Evolutionary conservation across 1,284 basidiomycete species (phyloP).

Genomic region (Mycena citricolor): DNA sequence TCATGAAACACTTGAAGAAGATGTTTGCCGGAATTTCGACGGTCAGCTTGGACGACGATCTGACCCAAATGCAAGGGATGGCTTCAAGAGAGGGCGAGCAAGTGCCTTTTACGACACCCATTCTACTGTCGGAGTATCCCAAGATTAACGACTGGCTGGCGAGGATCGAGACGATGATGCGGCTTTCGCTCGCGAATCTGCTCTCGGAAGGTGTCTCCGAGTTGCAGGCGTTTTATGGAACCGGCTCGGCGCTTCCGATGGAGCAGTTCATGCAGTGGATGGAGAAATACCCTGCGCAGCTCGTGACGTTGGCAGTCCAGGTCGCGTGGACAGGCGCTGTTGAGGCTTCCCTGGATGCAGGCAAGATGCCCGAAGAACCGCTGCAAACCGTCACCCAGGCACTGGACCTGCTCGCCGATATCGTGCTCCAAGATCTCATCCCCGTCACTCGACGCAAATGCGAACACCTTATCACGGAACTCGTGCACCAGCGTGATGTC

Average conservation of each 20-base stretch:
- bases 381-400: conserved; percentile 80
- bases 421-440: conserved; percentile 87
- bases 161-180: conserved; percentile 92
- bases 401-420: conserved; percentile 92
- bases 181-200: conserved; percentile 82
- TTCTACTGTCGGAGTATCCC: conserved; percentile 88
- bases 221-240: conserved; percentile 81
- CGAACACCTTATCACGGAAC: conserved; percentile 98
- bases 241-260: conserved; percentile 50
- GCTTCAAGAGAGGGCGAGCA: conserved; percentile 94
- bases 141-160: conserved; percentile 99
- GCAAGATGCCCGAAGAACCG: conserved; percentile 59
- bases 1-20: conserved; percentile 99
- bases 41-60: conserved; percentile 84
- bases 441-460: conserved; percentile 93
- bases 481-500: conserved; percentile 97
- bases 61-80: conserved; percentile 87
- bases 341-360: conserved; percentile 68
- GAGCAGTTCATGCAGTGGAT: conserved; percentile 87
- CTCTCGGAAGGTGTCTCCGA: conserved; percentile 81
- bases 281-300: conserved; percentile 91
- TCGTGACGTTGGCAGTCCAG: conserved; percentile 93
- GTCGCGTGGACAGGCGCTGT: conserved; percentile 92
- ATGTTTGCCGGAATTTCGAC: conserved; percentile 99
- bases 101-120: conserved; percentile 81